Evolutionary conservation across 805 yeast genomes (phyloP), one percentile per base, ranked within the genome.

Genomic region (Danielia oregonensis): DNA sequence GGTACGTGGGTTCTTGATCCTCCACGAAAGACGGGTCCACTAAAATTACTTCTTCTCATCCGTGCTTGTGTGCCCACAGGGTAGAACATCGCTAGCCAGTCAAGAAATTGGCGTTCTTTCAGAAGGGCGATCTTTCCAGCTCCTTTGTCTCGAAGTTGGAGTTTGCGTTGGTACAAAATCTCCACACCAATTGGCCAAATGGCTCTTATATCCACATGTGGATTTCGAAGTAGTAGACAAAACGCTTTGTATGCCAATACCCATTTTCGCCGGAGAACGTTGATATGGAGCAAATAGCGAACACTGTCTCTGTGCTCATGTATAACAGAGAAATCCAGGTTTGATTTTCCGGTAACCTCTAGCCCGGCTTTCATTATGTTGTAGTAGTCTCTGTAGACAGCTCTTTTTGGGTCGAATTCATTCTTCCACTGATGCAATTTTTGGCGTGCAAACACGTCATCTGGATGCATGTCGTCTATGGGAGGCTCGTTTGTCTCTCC

Each of bases 141-240:
- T 23, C 16, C 11, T n/a, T n/a, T n/a, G n/a, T n/a, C n/a, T n/a
- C n/a, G n/a, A 6, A 33, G 36, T 33, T 38, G 30, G 6, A 17
- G 25, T 11, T 31, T 33, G 24, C 32, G 29, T 17, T 24, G 32
- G n/a, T 14, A 13, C n/a, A 82, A 49, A 4, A 82, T 74, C 39
- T 76, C 80, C 4, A 77, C 54, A 0, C 84, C 88, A 1, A 80
- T 24, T 0, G 82, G 74, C 89, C 89, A 83, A 8, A 81, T 49
- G 3, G 71, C 57, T 35, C 78, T 60, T 5, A 80, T 51, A 49
- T 82, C 86, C 8, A 75, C 65, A 1, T 54, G 53, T 1, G 72
- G 72, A 1, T 73, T 45, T 33, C 82, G 53, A 3, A 78, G 51
- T 15, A 83, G 51, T 2, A 76, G 34, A 7, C 75, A 53, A 43